Conservation (phyloP, 2,329 filamentous ascomycete genomes). For the Aphanocladium album region DNA sequence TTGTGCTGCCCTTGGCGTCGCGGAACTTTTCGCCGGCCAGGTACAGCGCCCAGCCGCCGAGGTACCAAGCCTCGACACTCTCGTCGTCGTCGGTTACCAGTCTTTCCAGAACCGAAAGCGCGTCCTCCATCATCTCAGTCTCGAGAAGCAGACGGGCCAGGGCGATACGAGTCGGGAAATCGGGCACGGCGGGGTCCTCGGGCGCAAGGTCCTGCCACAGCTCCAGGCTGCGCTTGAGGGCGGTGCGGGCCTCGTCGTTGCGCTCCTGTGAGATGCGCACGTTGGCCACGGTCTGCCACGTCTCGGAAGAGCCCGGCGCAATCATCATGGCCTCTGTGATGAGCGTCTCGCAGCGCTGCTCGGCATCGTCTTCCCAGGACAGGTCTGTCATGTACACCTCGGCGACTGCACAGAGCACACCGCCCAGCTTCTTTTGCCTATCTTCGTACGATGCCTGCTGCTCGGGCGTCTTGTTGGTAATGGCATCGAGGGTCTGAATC, state of each 20-base stretch:
- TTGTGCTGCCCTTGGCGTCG: constrained; percentile 29
- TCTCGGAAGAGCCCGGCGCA: constrained; percentile 75
- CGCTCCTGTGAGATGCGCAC: constrained; percentile 85
- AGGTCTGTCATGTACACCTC: constrained; percentile 99
- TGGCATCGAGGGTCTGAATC: constrained; percentile 58
- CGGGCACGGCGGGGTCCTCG: constrained; percentile 67
- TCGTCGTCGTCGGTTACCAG: constrained; percentile 84
- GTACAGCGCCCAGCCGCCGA: constrained; percentile 90
- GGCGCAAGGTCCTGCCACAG: constrained; percentile 78
- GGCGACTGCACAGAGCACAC: constrained; percentile 86
- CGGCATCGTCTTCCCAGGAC: constrained; percentile 87
- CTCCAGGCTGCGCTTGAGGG: constrained; percentile 72
- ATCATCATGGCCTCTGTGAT: constrained; percentile 87
- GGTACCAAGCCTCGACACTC: constrained; percentile 94
- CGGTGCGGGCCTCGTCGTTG: constrained; percentile 71
- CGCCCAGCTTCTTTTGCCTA: constrained; percentile 76
- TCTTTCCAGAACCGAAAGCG: constrained; percentile 77
- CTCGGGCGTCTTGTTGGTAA: constrained; percentile 32
- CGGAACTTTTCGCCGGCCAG: constrained; percentile 66
- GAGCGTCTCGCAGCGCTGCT: constrained; percentile 78
- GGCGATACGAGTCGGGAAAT: constrained; percentile 80
- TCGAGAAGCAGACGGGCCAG: constrained; percentile 85
- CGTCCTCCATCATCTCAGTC: constrained; percentile 77
- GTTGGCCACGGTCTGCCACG: constrained; percentile 92
- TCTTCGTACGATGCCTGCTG: constrained; percentile 49